phyloP scores from a whole-genome alignment of 2,329 filamentous ascomycete species.

The Ophiostoma sp. region DNA sequence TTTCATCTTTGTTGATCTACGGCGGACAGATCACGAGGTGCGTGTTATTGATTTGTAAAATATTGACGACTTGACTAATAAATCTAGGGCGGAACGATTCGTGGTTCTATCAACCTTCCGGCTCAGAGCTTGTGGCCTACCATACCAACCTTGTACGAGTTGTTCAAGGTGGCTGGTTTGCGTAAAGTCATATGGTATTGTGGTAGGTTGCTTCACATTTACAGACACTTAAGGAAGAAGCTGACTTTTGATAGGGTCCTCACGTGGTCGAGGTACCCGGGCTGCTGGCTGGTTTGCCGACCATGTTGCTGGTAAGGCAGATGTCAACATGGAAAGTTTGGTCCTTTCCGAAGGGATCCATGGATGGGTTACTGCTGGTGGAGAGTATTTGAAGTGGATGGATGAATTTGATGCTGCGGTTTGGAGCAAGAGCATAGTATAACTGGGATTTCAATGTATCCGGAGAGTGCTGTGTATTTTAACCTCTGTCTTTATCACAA shows the following conservation, averaged over 20 bases:
- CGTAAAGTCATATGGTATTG: conserved; percentile 50
- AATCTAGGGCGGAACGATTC: conserved; percentile 55
- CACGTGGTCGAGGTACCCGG: conserved; percentile 53
- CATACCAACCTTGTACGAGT: conserved; percentile 44
- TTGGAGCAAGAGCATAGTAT: conserved; percentile 34
- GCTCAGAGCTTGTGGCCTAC: conserved; percentile 49
- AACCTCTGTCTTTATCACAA: too few relatives aligned
- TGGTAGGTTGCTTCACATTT: conserved; percentile 36
- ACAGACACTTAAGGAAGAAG: background rate
- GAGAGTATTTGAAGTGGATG: conserved; percentile 50
- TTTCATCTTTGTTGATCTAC: conserved; percentile 43
- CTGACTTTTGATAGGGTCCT: conserved; percentile 49
- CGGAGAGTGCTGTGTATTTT: too few relatives aligned
- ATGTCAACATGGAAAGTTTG: conserved; percentile 48
- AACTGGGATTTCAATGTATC: background rate
- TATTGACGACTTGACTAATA: background rate
- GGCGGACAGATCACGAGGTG: conserved; percentile 40
- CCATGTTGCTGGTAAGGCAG: conserved; percentile 45
- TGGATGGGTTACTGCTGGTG: conserved; percentile 52
- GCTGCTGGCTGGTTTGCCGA: conserved; percentile 58
- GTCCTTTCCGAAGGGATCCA: conserved; percentile 54
- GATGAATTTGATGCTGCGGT: conserved; percentile 46
- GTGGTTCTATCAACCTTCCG: conserved; percentile 53
- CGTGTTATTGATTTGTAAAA: background rate
- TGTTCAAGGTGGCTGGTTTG: conserved; percentile 46